Percentiles rank a stretch among this genome's conserved stretches.
Evolutionary conservation across 75 land plant species (phyloP).

Genomic region (Adiantum capillusveneris): DNA sequence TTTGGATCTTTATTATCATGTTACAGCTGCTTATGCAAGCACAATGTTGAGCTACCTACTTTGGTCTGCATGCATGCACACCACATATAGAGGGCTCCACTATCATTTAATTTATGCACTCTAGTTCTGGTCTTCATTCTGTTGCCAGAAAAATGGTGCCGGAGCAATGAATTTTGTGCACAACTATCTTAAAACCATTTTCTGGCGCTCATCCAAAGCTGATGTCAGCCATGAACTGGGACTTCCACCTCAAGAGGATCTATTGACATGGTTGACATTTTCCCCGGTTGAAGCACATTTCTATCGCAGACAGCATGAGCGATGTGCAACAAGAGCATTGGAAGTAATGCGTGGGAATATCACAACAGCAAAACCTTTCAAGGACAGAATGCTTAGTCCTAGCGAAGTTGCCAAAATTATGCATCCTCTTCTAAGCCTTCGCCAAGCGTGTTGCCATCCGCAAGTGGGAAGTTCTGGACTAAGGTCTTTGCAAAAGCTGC

Average conservation of each 20-base stretch:
- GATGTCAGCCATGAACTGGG: constrained; percentile 76
- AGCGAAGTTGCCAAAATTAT: constrained; percentile 72
- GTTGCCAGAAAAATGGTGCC: constrained; percentile 51
- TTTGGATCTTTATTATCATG: no score
- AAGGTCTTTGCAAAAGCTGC: constrained; percentile 77
- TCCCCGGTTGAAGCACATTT: constrained; percentile 94
- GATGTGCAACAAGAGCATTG: constrained; percentile 57
- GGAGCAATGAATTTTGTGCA: constrained; percentile 71
- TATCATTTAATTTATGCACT: no score
- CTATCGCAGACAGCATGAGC: constrained; percentile 88
- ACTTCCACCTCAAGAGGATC: constrained; percentile 91
- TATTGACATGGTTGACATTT: constrained; percentile 69
- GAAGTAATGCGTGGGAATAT: background rate
- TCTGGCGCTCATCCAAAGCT: constrained; percentile 94
- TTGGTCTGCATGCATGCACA: no score
- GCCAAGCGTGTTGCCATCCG: constrained; percentile 99
- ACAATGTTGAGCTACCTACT: no score
- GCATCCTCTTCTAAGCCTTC: constrained; percentile 73
- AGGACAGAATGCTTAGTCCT: constrained; percentile 42
- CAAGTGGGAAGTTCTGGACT: constrained; percentile 98
- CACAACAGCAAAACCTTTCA: background rate
- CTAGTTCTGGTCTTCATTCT: no score
- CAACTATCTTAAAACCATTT: constrained; percentile 59
- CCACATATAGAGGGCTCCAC: no score
- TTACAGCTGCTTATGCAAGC: no score